Evolutionary conservation across 2,329 filamentous ascomycete genomes (phyloP).

Genomic region (Byssothecium circinans): DNA sequence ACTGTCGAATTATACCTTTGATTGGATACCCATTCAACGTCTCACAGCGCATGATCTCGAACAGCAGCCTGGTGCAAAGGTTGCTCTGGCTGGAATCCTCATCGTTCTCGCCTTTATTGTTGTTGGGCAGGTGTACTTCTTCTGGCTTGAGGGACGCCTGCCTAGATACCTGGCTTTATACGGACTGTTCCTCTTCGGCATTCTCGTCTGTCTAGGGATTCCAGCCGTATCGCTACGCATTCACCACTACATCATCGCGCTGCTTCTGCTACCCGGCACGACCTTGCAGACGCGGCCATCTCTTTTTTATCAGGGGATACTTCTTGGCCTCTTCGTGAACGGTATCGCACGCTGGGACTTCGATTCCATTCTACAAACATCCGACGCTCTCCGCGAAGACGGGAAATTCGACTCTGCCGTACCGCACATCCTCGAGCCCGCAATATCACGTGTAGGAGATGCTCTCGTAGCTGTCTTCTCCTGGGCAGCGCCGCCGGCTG

Average conservation of each 20-base stretch:
- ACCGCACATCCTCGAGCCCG: slow-evolving; percentile 44
- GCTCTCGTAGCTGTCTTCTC: slow-evolving; percentile 63
- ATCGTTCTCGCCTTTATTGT: slow-evolving; percentile 68
- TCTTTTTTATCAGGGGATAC: slow-evolving; percentile 39
- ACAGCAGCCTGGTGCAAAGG: slow-evolving; percentile 83
- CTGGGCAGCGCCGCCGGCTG: slow-evolving; percentile 48
- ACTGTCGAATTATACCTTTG: slow-evolving; percentile 91
- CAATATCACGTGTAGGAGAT: slow-evolving; percentile 23
- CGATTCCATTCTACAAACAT: slow-evolving; percentile 74
- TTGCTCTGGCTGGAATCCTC: slow-evolving; percentile 77
- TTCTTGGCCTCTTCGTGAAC: slow-evolving; percentile 42
- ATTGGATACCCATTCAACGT: slow-evolving; percentile 87
- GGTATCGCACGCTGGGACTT: slow-evolving; percentile 43
- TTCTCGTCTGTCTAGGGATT: slow-evolving; percentile 70
- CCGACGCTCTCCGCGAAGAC: slow-evolving; percentile 65
- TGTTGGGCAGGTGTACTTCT: slow-evolving; percentile 77
- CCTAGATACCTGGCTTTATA: slow-evolving; percentile 78
- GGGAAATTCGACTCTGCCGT: slow-evolving; percentile 59
- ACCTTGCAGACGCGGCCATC: slow-evolving; percentile 40
- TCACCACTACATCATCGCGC: slow-evolving; percentile 64
- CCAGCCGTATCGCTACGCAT: slow-evolving; percentile 81
- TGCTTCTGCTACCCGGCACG: slow-evolving; percentile 40
- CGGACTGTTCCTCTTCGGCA: slow-evolving; percentile 62
- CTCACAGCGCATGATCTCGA: slow-evolving; percentile 84
- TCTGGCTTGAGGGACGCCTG: slow-evolving; percentile 81